A percentile compares a stretch with the other conserved stretches of the same genome.
These are phyloP conservation scores for Mycosphaerella sp. DNA, from an alignment of 2,329 filamentous ascomycete species.

Conservation along the genomic window DNA sequence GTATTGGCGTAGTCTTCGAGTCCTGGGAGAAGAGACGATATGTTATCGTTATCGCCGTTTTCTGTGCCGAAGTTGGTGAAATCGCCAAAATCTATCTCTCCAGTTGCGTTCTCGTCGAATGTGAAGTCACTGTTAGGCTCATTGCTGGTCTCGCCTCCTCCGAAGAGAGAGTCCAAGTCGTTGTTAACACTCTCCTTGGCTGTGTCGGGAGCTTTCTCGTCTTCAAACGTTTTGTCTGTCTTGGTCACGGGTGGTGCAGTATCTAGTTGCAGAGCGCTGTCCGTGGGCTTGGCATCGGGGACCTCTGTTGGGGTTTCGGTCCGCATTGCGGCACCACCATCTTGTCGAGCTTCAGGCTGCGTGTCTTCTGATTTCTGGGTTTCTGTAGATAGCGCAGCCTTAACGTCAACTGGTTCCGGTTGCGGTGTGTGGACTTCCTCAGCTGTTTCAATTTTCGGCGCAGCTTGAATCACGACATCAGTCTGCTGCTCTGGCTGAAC, in stretches of 20 bases:
- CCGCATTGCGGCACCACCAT: background rate
- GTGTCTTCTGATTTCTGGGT: background rate
- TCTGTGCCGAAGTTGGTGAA: constrained; percentile 23
- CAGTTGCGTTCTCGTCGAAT: constrained; percentile 15
- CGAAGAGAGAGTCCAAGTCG: constrained; percentile 36
- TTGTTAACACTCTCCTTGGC: constrained; percentile 23
- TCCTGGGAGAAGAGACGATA: constrained; percentile 37
- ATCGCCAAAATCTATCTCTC: constrained; percentile 34
- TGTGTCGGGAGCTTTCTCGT: constrained; percentile 27
- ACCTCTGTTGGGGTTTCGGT: background rate
- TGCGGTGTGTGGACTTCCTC: too few relatives aligned
- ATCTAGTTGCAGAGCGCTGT: constrained; percentile 15
- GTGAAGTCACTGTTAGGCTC: constrained; percentile 21
- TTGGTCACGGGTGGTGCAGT: constrained; percentile 5
- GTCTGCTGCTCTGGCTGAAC: constrained; percentile 5
- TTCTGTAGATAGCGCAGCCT: background rate
- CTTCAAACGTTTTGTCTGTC: constrained; percentile 11
- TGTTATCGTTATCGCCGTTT: constrained; percentile 29
- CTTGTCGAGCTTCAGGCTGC: background rate
- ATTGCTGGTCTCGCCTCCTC: constrained; percentile 24
- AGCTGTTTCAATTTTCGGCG: background rate
- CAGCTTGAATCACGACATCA: background rate
- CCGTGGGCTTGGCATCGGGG: constrained; percentile 1
- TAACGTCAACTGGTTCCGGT: background rate
- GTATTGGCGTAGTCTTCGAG: constrained; percentile 40